phyloP scores from a whole-genome alignment of 306 rosid genomes.

The Carpinus fangiana region DNA sequence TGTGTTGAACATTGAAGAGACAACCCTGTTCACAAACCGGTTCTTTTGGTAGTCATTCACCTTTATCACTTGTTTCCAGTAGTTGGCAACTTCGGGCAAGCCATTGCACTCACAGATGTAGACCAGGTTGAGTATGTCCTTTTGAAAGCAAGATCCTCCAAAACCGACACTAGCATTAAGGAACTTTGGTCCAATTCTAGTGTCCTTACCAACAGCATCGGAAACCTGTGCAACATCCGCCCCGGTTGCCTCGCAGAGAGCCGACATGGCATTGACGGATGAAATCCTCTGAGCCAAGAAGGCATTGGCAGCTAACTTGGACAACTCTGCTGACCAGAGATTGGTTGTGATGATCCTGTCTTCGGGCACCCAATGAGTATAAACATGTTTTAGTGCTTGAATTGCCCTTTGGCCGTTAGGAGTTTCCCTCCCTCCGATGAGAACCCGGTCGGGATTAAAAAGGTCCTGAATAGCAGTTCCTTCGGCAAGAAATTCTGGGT shows the following conservation, averaged over 20 bases:
- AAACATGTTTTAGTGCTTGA: constrained; percentile 56
- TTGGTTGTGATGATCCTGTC: constrained; percentile 72
- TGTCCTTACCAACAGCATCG: constrained; percentile 65
- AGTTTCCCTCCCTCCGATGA: constrained; percentile 71
- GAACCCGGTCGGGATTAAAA: constrained; percentile 66
- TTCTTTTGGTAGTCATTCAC: constrained; percentile 86
- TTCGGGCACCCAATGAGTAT: constrained; percentile 73
- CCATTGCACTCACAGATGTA: constrained; percentile 85
- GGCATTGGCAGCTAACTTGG: constrained; percentile 86
- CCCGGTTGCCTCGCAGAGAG: constrained; percentile 84
- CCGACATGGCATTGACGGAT: constrained; percentile 82
- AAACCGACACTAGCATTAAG: constrained; percentile 86
- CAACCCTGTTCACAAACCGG: constrained; percentile 66
- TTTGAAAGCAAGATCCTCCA: constrained; percentile 89
- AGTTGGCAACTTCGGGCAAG: constrained; percentile 64
- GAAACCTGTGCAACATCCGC: constrained; percentile 74
- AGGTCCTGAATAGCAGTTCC: constrained; percentile 83
- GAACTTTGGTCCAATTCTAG: constrained; percentile 66
- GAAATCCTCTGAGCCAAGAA: constrained; percentile 83
- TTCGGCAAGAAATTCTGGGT: constrained; percentile 86
- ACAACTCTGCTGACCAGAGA: constrained; percentile 80
- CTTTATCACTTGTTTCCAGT: constrained; percentile 78
- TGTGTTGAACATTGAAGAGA: constrained; percentile 83
- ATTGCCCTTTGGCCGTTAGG: constrained; percentile 58
- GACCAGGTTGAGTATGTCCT: constrained; percentile 77